Evolutionary conservation across 2,329 filamentous ascomycete species (phyloP), one percentile per base, ranked within the genome.

Genomic region (Penicillium sp.): DNA sequence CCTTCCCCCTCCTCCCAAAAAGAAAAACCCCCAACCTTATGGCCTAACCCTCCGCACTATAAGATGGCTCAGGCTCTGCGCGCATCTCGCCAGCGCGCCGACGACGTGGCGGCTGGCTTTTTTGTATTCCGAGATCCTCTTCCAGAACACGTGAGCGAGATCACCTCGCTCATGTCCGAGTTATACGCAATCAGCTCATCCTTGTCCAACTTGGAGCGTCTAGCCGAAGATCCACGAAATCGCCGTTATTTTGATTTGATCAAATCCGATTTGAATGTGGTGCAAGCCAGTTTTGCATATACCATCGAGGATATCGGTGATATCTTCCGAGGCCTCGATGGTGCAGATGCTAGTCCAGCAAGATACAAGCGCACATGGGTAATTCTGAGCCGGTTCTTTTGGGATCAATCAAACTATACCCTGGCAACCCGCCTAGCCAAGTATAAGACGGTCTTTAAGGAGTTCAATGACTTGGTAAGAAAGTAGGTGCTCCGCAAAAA

Each of bases 111-210:
- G 49, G 74, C 76, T 50, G 78, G 76, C 55, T 76, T 86, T 58
- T 73, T 74, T 58, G 65, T 71, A 40, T 83, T 85, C 67, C 72
- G 80, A 49, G 73, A 74, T 54, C 75, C 78, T 61, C 76, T 85
- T 47, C 78, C 80, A 8, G 75, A 81, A 50, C 72, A 79, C 62
- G 74, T 78, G 34, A 76, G 79, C 32, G 79, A 82, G 42, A 81
- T 86, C 62, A 82, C 81, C 24, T 74, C 74, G 32, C 69, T 81
- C 29, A 81, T 85, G 50, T 77, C 79, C 53, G 77, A 82, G 57
- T 75, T 85, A 24, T 84, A 81, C 65, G 76, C 76, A 50, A 80
- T 85, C 66, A 81, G 81, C 54, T 74, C 77, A 46, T 74, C 73
- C 9, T 72, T 86, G 24, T 77, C 78, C 44, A 72, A 72, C 40